Base-by-base conservation (phyloP, 495 filamentous ascomycete species). In the Annulohypoxylon nitens region DNA sequence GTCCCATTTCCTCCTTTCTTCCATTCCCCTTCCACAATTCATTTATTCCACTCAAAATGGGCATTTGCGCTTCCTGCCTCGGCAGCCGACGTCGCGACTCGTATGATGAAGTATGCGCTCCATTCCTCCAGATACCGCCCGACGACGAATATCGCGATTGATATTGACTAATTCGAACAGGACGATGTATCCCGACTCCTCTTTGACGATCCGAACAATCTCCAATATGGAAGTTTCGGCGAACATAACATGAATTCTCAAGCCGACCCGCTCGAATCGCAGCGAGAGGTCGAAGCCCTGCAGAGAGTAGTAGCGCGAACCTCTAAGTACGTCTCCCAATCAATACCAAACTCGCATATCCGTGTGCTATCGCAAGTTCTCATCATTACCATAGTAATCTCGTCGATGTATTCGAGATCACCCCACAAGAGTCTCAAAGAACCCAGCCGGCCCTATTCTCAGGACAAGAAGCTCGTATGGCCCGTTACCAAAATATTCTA, bases 371-470 rank as follows among this genome's bases (percentile, higher is more conserved):
- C 10, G 14, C 14, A 5, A n/a, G 12, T 75, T 67, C 80, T 84
- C 63, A 84, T 76, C 5, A 2, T 30, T 26, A 51, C 50, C 69
- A 64, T 70, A 88, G 87, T 64, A 86, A 86, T 76, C 83, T 88
- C 64, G 86, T 88, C 62, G 87, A 88, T 76, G 86, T 88, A 60
- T 88, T 88, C 80, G 87, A 87, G 53, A 87, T 88, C 75, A 81
- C 84, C 14, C 84, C 86, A 33, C 83, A 85, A 61, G 83, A 83
- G 67, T 71, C 76, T 48, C 79, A 74, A 57, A 73, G 62, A 65
- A 75, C 71, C 23, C 80, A 72, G 25, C 81, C 61, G 14, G 63
- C n/a, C 78, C 75, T 71, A 69, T 78, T 71, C 57, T 78, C 79
- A 45, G 82, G 78, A 55, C 84, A 83, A 60, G 85, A 87, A 55